Conservation (phyloP, 371 early-diverging fungal genomes). For the Parasitella parasitica region DNA sequence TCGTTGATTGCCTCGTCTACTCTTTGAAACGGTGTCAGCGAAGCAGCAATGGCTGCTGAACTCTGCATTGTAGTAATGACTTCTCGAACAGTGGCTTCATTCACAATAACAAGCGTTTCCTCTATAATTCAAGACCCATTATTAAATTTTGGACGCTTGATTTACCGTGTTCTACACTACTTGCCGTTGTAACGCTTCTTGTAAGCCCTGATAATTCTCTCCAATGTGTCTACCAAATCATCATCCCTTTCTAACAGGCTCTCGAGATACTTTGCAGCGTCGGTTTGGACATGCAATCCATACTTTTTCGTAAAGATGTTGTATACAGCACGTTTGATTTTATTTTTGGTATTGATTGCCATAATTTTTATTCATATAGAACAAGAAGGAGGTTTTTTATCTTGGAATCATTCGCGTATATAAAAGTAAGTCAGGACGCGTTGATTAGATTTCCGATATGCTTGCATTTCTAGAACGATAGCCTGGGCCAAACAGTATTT, state of each 20-base stretch:
- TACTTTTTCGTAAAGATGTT: slow-evolving; percentile 66
- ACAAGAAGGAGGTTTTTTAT: neutral
- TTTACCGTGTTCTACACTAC: neutral
- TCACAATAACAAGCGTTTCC: slow-evolving; percentile 29
- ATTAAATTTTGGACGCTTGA: neutral
- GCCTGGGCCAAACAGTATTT: slow-evolving; percentile 18
- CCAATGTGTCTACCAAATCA: slow-evolving; percentile 52
- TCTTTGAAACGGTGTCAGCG: slow-evolving; percentile 25
- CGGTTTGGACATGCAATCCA: slow-evolving; percentile 70
- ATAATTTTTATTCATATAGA: neutral
- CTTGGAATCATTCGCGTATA: neutral
- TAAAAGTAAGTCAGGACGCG: neutral
- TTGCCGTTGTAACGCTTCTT: slow-evolving; percentile 43
- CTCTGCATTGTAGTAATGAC: slow-evolving; percentile 27
- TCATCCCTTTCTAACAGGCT: slow-evolving; percentile 37
- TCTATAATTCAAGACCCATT: slow-evolving; percentile 6
- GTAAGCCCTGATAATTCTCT: slow-evolving; percentile 65
- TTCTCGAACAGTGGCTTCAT: slow-evolving; percentile 28
- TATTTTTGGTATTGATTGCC: slow-evolving; percentile 12
- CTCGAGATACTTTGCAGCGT: slow-evolving; percentile 65
- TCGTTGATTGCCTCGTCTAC: slow-evolving; percentile 27
- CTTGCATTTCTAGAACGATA: neutral
- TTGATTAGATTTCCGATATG: neutral
- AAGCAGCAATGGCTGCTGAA: slow-evolving; percentile 26
- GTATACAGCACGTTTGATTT: slow-evolving; percentile 32